phyloP scores from a whole-genome alignment of 2,329 filamentous ascomycete genomes.

The Xylariomycetidae sp. region DNA sequence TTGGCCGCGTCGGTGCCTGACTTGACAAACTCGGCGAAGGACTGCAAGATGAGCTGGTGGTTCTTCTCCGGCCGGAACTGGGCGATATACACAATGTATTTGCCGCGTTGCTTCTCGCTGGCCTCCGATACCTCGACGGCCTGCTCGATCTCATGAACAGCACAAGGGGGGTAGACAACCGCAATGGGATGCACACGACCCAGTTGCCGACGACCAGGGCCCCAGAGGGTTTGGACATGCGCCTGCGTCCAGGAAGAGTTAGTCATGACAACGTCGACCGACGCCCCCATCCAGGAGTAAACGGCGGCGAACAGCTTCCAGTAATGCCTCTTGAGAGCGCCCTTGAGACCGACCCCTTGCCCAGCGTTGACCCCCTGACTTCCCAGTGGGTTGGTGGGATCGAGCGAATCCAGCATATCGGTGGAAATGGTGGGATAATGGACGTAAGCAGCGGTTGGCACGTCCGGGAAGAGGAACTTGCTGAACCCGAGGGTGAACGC shows the following conservation, averaged over 20 bases:
- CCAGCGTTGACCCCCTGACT: constrained; percentile 76
- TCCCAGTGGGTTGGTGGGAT: constrained; percentile 53
- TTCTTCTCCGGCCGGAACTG: constrained; percentile 98
- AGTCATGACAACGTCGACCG: constrained; percentile 92
- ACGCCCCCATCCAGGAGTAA: constrained; percentile 77
- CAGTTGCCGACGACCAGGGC: constrained; percentile 43
- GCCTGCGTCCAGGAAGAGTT: constrained; percentile 92
- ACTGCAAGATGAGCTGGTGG: constrained; percentile 76
- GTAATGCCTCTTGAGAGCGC: constrained; percentile 69
- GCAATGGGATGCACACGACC: constrained; percentile 49
- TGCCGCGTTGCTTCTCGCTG: constrained; percentile 64
- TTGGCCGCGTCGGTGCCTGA: constrained; percentile 43
- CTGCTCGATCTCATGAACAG: constrained; percentile 75
- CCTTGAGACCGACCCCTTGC: constrained; percentile 65
- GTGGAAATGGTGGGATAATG: constrained; percentile 98
- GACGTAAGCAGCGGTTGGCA: constrained; percentile 89
- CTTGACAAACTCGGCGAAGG: constrained; percentile 73
- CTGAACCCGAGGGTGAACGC: constrained; percentile 80
- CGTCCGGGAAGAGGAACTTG: constrained; percentile 71
- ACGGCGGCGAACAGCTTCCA: constrained; percentile 79
- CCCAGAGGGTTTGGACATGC: constrained; percentile 79
- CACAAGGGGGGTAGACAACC: constrained; percentile 87
- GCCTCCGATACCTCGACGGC: constrained; percentile 64
- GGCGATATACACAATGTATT: constrained; percentile 82
- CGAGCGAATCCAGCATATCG: constrained; percentile 86